phyloP scores from a whole-genome alignment of 352 stramenopile genomes.

The Blastocystis sp. region DNA sequence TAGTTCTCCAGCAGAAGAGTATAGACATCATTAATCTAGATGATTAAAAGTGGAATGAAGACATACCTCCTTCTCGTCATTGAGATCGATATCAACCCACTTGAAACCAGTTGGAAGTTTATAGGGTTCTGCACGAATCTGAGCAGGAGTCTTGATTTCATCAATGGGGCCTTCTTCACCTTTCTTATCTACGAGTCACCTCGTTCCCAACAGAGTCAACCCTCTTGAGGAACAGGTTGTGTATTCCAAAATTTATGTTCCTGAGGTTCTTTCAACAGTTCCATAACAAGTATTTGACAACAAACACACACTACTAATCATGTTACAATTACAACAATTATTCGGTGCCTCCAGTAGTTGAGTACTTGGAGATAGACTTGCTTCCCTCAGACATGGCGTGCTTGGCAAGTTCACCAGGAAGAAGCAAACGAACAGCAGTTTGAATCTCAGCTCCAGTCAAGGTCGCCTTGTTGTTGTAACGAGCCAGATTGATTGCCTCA shows the following conservation, averaged over 20 bases:
- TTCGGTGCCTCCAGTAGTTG: slow-evolving; percentile 31
- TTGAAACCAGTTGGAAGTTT: slow-evolving; percentile 87
- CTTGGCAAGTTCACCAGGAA: slow-evolving; percentile 87
- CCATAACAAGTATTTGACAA: slow-evolving; percentile 20
- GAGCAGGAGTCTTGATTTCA: slow-evolving; percentile 75
- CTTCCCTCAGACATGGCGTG: slow-evolving; percentile 85
- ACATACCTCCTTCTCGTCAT: slow-evolving; percentile 63
- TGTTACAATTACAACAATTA: slow-evolving; percentile 47
- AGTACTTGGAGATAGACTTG: slow-evolving; percentile 73
- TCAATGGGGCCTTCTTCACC: slow-evolving; percentile 82
- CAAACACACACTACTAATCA: slow-evolving; percentile 29
- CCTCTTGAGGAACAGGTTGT: slow-evolving; percentile 73
- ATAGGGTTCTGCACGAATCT: slow-evolving; percentile 85
- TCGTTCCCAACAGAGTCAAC: neutral
- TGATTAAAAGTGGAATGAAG: neutral
- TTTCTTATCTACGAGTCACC: slow-evolving; percentile 64
- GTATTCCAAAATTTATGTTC: slow-evolving; percentile 81
- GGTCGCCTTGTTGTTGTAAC: slow-evolving; percentile 97
- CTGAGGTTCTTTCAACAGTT: neutral
- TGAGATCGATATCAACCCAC: slow-evolving; percentile 72
- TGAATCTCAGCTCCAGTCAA: slow-evolving; percentile 88
- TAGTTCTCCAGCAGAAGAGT: slow-evolving; percentile 92
- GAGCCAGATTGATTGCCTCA: slow-evolving; percentile 86
- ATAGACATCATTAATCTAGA: slow-evolving; percentile 81
- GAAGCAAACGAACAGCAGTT: slow-evolving; percentile 86